phyloP scores from a whole-genome alignment of 352 stramenopile species.

The Globisporangium nagaii region DNA sequence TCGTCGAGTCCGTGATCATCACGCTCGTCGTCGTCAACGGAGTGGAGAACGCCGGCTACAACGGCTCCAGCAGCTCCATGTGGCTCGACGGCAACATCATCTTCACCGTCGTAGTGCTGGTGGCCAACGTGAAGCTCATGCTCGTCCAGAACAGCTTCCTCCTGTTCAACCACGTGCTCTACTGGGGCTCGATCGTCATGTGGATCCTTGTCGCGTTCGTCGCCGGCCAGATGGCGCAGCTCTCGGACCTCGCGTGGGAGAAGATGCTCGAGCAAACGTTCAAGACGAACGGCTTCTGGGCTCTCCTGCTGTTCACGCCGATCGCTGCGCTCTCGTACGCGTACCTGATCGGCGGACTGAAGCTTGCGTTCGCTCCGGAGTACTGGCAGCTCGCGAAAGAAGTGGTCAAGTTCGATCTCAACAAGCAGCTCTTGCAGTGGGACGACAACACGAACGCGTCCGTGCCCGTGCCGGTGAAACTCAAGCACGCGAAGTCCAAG shows the following conservation, averaged over 20 bases:
- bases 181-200: constrained; percentile 47
- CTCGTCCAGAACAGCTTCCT: constrained; percentile 78
- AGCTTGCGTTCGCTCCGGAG: constrained; percentile 58
- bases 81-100: constrained; percentile 79
- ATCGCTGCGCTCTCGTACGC: constrained; percentile 44
- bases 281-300: constrained; percentile 44
- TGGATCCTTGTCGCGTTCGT: constrained; percentile 62
- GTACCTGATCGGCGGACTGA: constrained; percentile 48
- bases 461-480: constrained; percentile 36
- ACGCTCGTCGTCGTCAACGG: constrained; percentile 46
- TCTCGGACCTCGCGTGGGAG: constrained; percentile 74
- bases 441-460: constrained; percentile 57
- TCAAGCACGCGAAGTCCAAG: constrained; percentile 3
- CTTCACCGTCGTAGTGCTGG: constrained; percentile 72
- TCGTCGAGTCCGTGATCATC: constrained; percentile 71
- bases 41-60: constrained; percentile 30
- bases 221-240: constrained; percentile 35
- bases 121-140: constrained; percentile 75
- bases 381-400: constrained; percentile 81
- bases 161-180: constrained; percentile 61
- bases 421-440: constrained; percentile 49
- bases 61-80: constrained; percentile 44
- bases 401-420: constrained; percentile 59
- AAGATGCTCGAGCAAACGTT: constrained; percentile 66
- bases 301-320: constrained; percentile 48